Evolutionary conservation across 2,329 filamentous ascomycete species (phyloP).

Genomic region (Macrophomina pseudophaseolina): DNA sequence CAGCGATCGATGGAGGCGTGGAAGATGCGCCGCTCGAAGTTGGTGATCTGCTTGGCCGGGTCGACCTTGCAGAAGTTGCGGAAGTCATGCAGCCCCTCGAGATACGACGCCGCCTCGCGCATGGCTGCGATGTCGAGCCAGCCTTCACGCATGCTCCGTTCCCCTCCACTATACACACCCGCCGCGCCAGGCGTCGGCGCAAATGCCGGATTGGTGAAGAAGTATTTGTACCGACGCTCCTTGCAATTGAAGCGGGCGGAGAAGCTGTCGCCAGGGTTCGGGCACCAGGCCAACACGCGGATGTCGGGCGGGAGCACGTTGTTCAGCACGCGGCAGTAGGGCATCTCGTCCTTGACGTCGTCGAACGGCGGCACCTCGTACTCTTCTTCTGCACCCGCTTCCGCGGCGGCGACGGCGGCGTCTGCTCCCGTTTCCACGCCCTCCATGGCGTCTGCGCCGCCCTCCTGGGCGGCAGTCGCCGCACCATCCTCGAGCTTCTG

Average conservation of each 20-base stretch:
- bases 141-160: conserved; percentile 53
- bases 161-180: conserved; percentile 50
- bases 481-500: conserved; percentile 27
- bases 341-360: conserved; percentile 78
- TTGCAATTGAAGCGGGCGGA: conserved; percentile 91
- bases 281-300: conserved; percentile 90
- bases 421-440: conserved; percentile 12
- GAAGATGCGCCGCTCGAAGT: conserved; percentile 80
- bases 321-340: conserved; percentile 84
- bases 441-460: conserved; percentile 27
- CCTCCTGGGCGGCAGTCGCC: neutral
- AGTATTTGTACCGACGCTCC: conserved; percentile 92
- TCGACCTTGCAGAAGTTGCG: conserved; percentile 97
- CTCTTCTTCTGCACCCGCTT: conserved; percentile 28
- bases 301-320: conserved; percentile 88
- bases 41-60: conserved; percentile 83
- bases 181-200: conserved; percentile 65
- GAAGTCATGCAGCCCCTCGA: conserved; percentile 88
- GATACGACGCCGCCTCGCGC: conserved; percentile 77
- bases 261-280: conserved; percentile 77
- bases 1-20: conserved; percentile 71
- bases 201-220: conserved; percentile 94
- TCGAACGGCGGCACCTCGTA: conserved; percentile 57
- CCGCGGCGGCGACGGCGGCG: neutral
- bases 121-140: conserved; percentile 90